These are phyloP conservation scores for Suhomyces anneliseae DNA, from an alignment of 1,139 yeast species.

Conservation along the genomic window DNA sequence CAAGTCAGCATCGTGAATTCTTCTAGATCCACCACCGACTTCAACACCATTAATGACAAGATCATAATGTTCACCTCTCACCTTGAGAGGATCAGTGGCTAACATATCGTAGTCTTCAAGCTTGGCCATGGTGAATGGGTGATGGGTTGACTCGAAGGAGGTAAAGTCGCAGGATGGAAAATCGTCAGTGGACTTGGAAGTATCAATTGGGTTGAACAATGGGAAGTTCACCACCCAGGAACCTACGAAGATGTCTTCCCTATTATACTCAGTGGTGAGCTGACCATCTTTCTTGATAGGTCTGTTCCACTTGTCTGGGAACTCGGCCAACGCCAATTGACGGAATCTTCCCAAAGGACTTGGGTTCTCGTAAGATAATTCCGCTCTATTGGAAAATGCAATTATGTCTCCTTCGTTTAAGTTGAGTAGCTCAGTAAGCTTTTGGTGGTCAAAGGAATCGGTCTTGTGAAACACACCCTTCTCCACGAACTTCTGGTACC, in stretches of 20 bases:
- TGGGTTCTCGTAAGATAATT: conserved; percentile 80
- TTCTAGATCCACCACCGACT: conserved; percentile 95
- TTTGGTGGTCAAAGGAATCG: conserved; percentile 16
- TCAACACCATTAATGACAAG: conserved; percentile 93
- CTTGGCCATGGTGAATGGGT: conserved; percentile 93
- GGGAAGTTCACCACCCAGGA: conserved; percentile 93
- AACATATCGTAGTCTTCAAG: conserved; percentile 63
- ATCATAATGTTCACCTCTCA: conserved; percentile 93
- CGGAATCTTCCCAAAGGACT: conserved; percentile 90
- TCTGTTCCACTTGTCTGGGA: conserved; percentile 54
- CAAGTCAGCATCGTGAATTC: conserved; percentile 81
- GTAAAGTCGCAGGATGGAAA: conserved; percentile 63
- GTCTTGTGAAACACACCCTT: conserved; percentile 25
- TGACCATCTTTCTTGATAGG: conserved; percentile 25
- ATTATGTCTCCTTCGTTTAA: conserved; percentile 69
- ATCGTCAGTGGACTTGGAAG: conserved; percentile 18
- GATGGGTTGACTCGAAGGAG: conserved; percentile 75
- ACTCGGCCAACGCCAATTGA: conserved; percentile 62
- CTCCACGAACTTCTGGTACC: conserved; percentile 44
- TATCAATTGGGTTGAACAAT: conserved; percentile 72
- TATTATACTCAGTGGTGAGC: conserved; percentile 18
- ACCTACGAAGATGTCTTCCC: conserved; percentile 53
- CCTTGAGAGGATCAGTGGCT: conserved; percentile 56
- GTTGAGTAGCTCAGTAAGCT: conserved; percentile 34
- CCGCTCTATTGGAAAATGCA: conserved; percentile 71